Evolutionary conservation across 768 basidiomycete genomes (phyloP).

Genomic region (Boletus subparvulus): DNA sequence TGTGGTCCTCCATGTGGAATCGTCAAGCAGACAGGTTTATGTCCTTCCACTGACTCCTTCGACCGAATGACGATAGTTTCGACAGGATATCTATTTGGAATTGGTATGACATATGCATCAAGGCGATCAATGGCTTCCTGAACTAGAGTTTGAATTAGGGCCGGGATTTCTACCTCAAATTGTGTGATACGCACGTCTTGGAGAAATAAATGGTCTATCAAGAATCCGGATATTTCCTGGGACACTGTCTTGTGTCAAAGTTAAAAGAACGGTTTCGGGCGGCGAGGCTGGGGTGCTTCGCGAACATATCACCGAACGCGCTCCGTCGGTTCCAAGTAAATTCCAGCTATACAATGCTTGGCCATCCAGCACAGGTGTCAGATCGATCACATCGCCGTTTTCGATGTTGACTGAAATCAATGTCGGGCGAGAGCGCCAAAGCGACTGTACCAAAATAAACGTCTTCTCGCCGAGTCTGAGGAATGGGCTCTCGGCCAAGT

Average conservation of each 20-base stretch:
- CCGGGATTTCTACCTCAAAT: background rate
- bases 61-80: constrained; percentile 56
- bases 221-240: constrained; percentile 39
- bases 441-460: constrained; percentile 41
- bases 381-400: constrained; percentile 41
- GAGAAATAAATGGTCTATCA: constrained; percentile 41
- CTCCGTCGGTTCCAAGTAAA: constrained; percentile 51
- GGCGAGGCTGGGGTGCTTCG: constrained; percentile 50
- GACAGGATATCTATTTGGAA: constrained; percentile 49
- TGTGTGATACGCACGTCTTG: constrained; percentile 35
- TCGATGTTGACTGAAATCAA: constrained; percentile 46
- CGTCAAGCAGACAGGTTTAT: constrained; percentile 47
- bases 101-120: constrained; percentile 42
- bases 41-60: constrained; percentile 14
- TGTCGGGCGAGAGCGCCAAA: constrained; percentile 54
- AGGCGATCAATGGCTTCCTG: constrained; percentile 41
- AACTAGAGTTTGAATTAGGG: constrained; percentile 25
- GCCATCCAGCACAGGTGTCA: constrained; percentile 12
- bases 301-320: constrained; percentile 42
- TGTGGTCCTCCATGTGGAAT: constrained; percentile 68
- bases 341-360: constrained; percentile 48
- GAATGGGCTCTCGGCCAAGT: constrained; percentile 45
- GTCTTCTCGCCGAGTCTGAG: constrained; percentile 24
- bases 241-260: constrained; percentile 27
- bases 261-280: constrained; percentile 50